Evolutionary conservation across 495 filamentous ascomycete genomes (phyloP).

Genomic region (Trichoderma orchidacearum): DNA sequence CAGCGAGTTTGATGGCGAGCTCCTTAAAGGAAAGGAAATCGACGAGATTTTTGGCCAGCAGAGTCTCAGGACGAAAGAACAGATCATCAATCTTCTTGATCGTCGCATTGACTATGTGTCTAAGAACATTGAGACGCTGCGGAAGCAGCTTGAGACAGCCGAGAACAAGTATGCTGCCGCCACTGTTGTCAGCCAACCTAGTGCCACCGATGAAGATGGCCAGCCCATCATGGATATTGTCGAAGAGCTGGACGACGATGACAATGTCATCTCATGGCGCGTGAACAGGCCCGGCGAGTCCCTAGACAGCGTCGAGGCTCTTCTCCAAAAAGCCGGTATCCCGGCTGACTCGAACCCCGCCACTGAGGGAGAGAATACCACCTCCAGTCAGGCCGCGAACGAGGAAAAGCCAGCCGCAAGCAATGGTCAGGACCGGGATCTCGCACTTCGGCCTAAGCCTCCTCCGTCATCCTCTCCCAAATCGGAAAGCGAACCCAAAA

Average conservation of each 20-base stretch:
- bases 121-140: slow-evolving; percentile 56
- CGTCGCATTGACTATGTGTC: slow-evolving; percentile 79
- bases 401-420: slow-evolving; percentile 7
- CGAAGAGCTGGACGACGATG: slow-evolving; percentile 87
- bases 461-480: neutral
- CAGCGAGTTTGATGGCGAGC: slow-evolving; percentile 25
- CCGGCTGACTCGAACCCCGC: slow-evolving; percentile 24
- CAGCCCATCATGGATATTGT: slow-evolving; percentile 73
- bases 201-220: slow-evolving; percentile 46
- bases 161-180: slow-evolving; percentile 52
- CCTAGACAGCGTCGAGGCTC: slow-evolving; percentile 48
- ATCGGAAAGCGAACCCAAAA: slow-evolving; percentile 8
- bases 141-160: slow-evolving; percentile 51
- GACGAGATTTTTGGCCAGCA: slow-evolving; percentile 49
- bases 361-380: neutral
- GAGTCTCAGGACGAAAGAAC: slow-evolving; percentile 30
- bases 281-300: slow-evolving; percentile 46
- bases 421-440: slow-evolving; percentile 1
- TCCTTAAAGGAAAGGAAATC: slow-evolving; percentile 41
- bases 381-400: neutral
- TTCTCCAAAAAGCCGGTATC: slow-evolving; percentile 57
- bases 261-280: slow-evolving; percentile 58
- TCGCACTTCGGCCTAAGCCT: neutral
- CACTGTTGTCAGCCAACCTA: slow-evolving; percentile 26
- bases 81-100: slow-evolving; percentile 57